Conservation (phyloP, 192 early-diverging fungal species). For the Coemansia sp. region DNA sequence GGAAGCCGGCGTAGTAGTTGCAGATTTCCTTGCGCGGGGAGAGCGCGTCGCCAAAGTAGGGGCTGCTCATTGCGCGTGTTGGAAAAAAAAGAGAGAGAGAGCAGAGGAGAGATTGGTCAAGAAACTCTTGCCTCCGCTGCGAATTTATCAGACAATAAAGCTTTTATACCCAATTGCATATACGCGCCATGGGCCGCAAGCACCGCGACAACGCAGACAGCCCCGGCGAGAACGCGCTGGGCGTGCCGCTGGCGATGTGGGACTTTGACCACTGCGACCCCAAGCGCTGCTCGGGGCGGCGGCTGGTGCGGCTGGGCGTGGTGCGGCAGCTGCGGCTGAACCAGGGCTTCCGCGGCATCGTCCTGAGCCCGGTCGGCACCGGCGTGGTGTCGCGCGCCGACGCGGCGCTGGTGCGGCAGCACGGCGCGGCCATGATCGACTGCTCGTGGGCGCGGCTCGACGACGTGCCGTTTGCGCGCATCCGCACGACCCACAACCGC, state of each 20-base stretch:
- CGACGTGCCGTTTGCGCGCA: slow-evolving; percentile 90
- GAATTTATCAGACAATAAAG: not conserved
- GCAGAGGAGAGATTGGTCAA: too few relatives aligned
- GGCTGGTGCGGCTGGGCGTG: slow-evolving; percentile 76
- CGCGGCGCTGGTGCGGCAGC: slow-evolving; percentile 63
- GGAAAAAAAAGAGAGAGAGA: slow-evolving; percentile 1
- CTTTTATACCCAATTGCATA: not conserved
- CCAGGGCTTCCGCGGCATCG: slow-evolving; percentile 85
- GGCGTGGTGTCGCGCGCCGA: slow-evolving; percentile 87
- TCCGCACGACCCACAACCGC: slow-evolving; percentile 79
- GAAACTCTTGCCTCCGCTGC: too few relatives aligned
- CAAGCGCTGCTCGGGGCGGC: slow-evolving; percentile 92
- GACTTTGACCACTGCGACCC: slow-evolving; percentile 99
- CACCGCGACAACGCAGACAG: too few relatives aligned
- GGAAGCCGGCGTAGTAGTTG: slow-evolving; percentile 77
- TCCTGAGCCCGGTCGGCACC: slow-evolving; percentile 80
- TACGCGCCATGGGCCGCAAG: slow-evolving; percentile 1
- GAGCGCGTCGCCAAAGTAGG: slow-evolving; percentile 41
- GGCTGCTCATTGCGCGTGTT: slow-evolving; percentile 34
- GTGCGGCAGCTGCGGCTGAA: slow-evolving; percentile 77
- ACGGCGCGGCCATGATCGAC: slow-evolving; percentile 90
- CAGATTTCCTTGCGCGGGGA: slow-evolving; percentile 69
- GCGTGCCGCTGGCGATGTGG: slow-evolving; percentile 78
- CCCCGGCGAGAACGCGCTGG: too few relatives aligned
- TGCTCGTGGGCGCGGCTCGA: slow-evolving; percentile 95